Evolutionary conservation across 306 rosid species (phyloP), one percentile per base, ranked within the genome.

Genomic region (Macrotyloma uniflorum): DNA sequence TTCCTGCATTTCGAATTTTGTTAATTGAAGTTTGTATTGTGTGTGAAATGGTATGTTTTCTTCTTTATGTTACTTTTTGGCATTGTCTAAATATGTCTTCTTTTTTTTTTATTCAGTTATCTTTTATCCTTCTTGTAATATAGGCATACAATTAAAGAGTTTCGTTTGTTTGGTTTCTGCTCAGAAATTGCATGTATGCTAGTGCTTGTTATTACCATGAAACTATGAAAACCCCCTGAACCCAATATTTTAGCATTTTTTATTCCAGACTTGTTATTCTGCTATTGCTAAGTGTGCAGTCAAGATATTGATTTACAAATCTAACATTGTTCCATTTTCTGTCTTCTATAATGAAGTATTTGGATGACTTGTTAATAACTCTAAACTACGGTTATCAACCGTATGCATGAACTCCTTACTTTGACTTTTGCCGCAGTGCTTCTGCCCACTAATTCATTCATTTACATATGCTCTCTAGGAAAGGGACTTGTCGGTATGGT

Each of bases 401-500:
- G 18, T 47, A 55, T 61, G 63, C 36, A 24, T 50, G 7, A 47
- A 58, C 72, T 62, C 45, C 80, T 80, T 76, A 23, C 53, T 61
- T 26, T 46, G 14, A 38, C 5, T 19, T 66, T 2, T 11, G 54
- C 8, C 51, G 72, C 47, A 30, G 68, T 50, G 62, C 33, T 72
- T 75, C 58, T 62, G n/a, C 58, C 43, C 47, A 68, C 77, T 83
- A 74, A 71, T 61, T 49, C 69, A n/a, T n/a, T n/a, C n/a, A 78
- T 49, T 68, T 82, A 58, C 65, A 15, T 71, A 32, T 69, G 45
- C 36, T 73, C 80, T 87, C 55, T 67, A 87, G 97, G 86, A 75
- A 88, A 87, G 83, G 76, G 80, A 43, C 90, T 83, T 80, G 93
- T 95, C 61, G 84, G 89, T 54, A 90, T 91, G 93, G 79, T 81